Evolutionary conservation across 306 rosid genomes (phyloP), one percentile per base, ranked within the genome.

Genomic region (Luffa aegyptiaca): DNA sequence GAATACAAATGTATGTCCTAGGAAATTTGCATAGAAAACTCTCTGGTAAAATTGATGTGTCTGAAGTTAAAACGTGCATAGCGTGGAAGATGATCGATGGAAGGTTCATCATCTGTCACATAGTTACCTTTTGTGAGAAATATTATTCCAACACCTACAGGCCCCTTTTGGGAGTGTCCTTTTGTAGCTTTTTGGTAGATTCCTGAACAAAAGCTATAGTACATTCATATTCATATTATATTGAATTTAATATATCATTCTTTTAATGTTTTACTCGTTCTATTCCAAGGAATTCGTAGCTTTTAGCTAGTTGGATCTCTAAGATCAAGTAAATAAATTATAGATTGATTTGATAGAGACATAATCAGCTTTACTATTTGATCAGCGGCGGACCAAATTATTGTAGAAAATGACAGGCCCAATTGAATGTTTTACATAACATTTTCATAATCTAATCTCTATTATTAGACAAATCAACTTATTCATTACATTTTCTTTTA

Each of bases 361-460:
- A 48, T 14, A 26, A 73, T 51, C 61, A 51, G 21, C 62, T 73
- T 73, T 73, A 31, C 13, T 17, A 35, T 33, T 52, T 18, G 63
- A 51, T 75, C 79, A 75, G 62, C 39, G 9, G 79, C 11, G 2
- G 49, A 75, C 45, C 48, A 36, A 35, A 53, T 53, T 35, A 53
- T 16, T 36, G 79, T 35, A 75, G 64, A 53, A 72, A 73, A 51
- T 17, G 78, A 75, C 78, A 52, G 14, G 78, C 16, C 78, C 78
- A 33, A 31, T 72, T 46, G 77, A 72, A 26, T 12, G 58, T 7
- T 13, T 46, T 46, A 46, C 56, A 46, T 72, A 18, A 0, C 75
- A 20, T 44, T 69, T 44, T 69, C 75, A 11, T 69, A n/a, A 21
- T 70, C 55, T 45, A 21, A 20, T 70, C 76, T 70, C 31, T 70